phyloP scores from a whole-genome alignment of 306 rosid genomes.

The Quercus variabilis region DNA sequence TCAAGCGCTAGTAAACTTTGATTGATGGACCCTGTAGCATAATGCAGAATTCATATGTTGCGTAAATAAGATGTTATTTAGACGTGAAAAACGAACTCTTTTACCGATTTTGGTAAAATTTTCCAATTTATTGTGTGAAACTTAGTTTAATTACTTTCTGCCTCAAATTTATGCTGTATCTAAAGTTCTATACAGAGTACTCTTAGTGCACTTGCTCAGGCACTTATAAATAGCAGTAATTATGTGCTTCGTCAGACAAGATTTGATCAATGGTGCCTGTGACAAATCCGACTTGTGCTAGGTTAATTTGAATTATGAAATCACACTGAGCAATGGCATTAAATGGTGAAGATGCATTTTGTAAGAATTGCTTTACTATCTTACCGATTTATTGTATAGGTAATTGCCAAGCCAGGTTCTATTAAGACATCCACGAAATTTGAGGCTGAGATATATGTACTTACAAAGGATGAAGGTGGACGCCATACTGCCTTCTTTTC shows the following conservation, averaged over 20 bases:
- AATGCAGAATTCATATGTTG: background rate
- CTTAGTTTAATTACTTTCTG: background rate
- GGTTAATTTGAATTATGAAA: background rate
- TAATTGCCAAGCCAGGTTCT: constrained; percentile 91
- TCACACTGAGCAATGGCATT: background rate
- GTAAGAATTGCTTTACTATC: background rate
- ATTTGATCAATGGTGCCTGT: background rate
- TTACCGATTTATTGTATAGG: constrained; percentile 39
- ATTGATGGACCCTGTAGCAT: constrained; percentile 8
- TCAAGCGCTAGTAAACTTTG: background rate
- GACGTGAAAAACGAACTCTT: background rate
- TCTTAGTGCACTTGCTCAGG: background rate
- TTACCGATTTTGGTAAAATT: background rate
- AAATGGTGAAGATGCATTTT: background rate
- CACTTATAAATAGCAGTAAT: background rate
- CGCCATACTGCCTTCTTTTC: constrained; percentile 98
- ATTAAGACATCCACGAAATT: constrained; percentile 76
- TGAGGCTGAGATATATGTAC: constrained; percentile 97
- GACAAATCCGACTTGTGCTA: background rate
- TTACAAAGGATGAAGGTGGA: constrained; percentile 98
- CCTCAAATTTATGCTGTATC: background rate
- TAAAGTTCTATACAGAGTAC: background rate
- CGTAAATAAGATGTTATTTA: background rate
- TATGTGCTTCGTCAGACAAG: background rate
- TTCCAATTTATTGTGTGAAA: background rate